These are phyloP conservation scores for Amanita molliuscula DNA, from an alignment of 768 basidiomycete species.

Conservation along the genomic window DNA sequence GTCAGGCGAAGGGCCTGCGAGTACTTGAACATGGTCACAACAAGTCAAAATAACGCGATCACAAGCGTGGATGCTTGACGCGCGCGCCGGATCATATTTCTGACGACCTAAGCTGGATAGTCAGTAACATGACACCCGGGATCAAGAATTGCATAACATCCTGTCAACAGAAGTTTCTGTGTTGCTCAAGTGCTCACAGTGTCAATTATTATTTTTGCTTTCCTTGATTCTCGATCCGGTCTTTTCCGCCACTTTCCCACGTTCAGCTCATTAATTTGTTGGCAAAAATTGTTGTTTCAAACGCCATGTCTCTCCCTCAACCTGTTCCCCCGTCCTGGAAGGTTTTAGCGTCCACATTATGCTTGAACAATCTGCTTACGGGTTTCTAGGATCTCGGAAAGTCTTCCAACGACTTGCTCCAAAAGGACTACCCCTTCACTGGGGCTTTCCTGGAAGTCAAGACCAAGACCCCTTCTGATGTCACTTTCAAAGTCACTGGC, in stretches of 20 bases:
- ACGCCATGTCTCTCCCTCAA: constrained; percentile 81
- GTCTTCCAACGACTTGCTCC: constrained; percentile 90
- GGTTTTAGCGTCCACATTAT: constrained; percentile 29
- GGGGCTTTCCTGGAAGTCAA: constrained; percentile 73
- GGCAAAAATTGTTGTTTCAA: constrained; percentile 5
- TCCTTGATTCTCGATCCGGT: constrained; percentile 4
- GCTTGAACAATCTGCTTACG: constrained; percentile 3
- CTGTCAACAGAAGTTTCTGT: background rate
- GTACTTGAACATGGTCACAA: constrained; percentile 28
- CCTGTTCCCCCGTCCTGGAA: constrained; percentile 98
- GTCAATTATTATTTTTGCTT: no score
- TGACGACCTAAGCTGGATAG: no score
- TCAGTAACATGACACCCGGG: no score
- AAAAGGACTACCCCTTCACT: constrained; percentile 84
- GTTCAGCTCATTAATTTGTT: constrained; percentile 10
- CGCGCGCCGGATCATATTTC: no score
- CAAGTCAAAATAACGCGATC: constrained; percentile 26
- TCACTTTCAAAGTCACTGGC: constrained; percentile 91
- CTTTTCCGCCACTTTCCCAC: constrained; percentile 11
- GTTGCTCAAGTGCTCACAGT: no score
- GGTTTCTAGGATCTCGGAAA: constrained; percentile 82
- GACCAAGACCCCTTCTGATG: constrained; percentile 80
- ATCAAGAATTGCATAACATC: background rate
- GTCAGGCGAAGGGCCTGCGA: constrained; percentile 7
- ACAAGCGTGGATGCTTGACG: background rate